Evolutionary conservation across 371 early-diverging fungal genomes (phyloP).

Genomic region (Syncephalastrum contaminatum): DNA sequence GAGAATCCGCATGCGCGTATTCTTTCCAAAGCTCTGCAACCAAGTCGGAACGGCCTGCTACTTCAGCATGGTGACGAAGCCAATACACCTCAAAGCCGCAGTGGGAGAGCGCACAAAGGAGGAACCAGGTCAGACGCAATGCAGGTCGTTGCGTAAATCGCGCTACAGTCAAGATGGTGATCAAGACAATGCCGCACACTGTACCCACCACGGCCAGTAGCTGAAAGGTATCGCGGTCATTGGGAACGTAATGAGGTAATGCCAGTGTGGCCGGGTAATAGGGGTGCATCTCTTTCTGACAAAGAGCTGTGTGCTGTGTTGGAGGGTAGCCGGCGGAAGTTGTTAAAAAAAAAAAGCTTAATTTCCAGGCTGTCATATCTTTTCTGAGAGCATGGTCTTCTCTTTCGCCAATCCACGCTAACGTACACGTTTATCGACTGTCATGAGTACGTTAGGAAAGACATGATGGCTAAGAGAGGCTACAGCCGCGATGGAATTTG

Average conservation of each 20-base stretch:
- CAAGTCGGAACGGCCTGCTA: constrained; percentile 64
- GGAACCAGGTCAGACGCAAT: constrained; percentile 77
- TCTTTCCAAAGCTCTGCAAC: constrained; percentile 92
- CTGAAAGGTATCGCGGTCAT: constrained; percentile 20
- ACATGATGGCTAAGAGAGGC: no score
- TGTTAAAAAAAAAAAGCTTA: no score
- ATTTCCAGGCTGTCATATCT: no score
- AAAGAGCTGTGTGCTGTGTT: no score
- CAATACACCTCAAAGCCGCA: constrained; percentile 88
- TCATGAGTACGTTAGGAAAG: no score
- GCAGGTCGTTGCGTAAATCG: not conserved
- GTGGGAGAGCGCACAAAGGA: constrained; percentile 76
- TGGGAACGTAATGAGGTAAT: constrained; percentile 56
- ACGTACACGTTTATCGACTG: no score
- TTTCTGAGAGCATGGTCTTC: no score
- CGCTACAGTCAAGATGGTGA: constrained; percentile 22
- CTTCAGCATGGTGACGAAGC: constrained; percentile 54
- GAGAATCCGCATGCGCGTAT: constrained; percentile 84
- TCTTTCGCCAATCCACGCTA: no score
- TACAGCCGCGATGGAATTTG: no score
- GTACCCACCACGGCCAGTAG: constrained; percentile 40
- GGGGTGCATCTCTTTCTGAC: constrained; percentile 35
- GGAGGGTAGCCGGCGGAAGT: no score
- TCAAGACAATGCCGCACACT: constrained; percentile 25
- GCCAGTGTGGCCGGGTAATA: constrained; percentile 54